Evolutionary conservation across 768 basidiomycete species (phyloP), one percentile per base, ranked within the genome.

Genomic region (Lactarius trivialis): DNA sequence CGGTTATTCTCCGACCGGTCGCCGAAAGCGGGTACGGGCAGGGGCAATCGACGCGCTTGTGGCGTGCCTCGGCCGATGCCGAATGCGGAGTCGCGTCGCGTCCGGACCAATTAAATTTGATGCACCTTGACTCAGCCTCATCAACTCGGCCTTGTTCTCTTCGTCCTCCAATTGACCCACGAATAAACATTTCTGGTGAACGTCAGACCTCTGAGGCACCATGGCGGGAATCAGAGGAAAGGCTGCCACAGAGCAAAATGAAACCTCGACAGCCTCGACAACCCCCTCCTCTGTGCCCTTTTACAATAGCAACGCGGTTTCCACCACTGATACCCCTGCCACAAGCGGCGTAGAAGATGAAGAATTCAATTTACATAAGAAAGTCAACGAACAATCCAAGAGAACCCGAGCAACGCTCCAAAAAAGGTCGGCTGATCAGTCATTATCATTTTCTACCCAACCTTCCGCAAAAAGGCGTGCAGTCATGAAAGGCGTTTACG

Each of bases 391-490:
- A 17, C 65, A 53, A 51, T 45, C 58, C 67, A 65, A 28, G 59
- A 58, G 36, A 21, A 48, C 65, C 24, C 24, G 34, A n/a, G 50
- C 39, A 48, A 59, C 11, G 11, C 58, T 63, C 49, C 60, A 52
- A 43, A 65, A 68, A 49, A 66, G 65, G 60, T 66, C 65, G 43
- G 66, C 49, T 58, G 55, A 76, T 41, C 78, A 78, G 41, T 77
- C 55, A 19, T 11, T 55, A 36, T 77, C 55, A 14, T n/a, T 55
- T 59, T 64, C 58, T 9, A 24, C 50, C 58, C 62, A 52, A 60
- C 64, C 66, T 41, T 58, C 63, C 9, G 41, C 67, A 19, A 72
- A 71, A 55, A 68, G 67, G 15, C 66, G 70, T 55, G 60, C 51
- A 19, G 36, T 55, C 48, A 54, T n/a, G 54, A 60, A 57, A 24